Percentiles rank a stretch among this genome's conserved stretches.
Conservation (phyloP, 768 basidiomycete species). For the Mycena metata region DNA sequence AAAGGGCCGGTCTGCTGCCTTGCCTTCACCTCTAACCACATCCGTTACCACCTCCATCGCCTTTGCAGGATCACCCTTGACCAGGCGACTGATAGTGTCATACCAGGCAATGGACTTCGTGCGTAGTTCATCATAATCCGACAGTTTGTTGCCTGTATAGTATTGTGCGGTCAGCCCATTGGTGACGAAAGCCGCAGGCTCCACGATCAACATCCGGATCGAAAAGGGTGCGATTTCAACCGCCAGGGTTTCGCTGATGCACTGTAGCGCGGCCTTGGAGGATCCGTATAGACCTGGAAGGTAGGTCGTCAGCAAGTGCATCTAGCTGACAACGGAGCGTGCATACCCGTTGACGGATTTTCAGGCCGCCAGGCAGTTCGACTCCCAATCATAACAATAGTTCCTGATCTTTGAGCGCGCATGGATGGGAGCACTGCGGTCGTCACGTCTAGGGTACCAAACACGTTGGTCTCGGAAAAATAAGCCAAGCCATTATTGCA, state of each 20-base stretch:
- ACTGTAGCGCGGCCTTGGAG: conserved; percentile 57
- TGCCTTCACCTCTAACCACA: conserved; percentile 51
- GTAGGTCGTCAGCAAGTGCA: conserved; percentile 9
- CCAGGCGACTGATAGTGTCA: conserved; percentile 19
- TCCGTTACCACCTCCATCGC: conserved; percentile 50
- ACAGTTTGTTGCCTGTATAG: conserved; percentile 46
- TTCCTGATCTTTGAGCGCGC: conserved; percentile 47
- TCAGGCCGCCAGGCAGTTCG: conserved; percentile 53
- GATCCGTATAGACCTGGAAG: conserved; percentile 48
- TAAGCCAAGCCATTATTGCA: neutral
- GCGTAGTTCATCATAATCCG: conserved; percentile 51
- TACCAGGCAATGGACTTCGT: conserved; percentile 37
- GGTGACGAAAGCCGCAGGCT: conserved; percentile 59
- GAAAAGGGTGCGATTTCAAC: conserved; percentile 54
- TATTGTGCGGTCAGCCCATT: conserved; percentile 44
- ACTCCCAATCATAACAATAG: conserved; percentile 57
- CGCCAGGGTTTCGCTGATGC: conserved; percentile 55
- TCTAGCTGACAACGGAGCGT: neutral
- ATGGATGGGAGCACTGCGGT: conserved; percentile 59
- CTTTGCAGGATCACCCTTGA: conserved; percentile 48
- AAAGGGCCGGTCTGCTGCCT: conserved; percentile 43
- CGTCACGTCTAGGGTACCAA: conserved; percentile 59
- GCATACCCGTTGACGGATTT: conserved; percentile 45
- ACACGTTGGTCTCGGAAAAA: conserved; percentile 52
- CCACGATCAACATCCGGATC: conserved; percentile 56